Base-by-base conservation (phyloP, 148 eudicot genomes). In the Cornus controversa region DNA sequence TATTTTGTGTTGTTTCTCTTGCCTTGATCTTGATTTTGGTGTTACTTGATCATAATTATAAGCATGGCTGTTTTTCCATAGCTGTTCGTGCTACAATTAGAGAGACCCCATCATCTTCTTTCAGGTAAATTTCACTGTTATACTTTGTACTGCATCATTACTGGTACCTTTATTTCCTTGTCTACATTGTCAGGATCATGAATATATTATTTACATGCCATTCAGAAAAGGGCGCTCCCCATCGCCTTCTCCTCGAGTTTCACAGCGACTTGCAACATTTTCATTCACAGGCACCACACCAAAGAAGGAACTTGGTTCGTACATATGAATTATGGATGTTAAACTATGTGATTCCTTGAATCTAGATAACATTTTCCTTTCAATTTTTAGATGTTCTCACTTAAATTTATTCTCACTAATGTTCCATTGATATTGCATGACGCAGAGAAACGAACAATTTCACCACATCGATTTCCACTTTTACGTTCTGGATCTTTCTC, bases 401-500 rank as follows among this genome's bases (percentile, higher is more conserved):
- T 75, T 3, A 22, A 28, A n/a, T 65, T 26, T 62, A 47, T 47
- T 31, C 26, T 10, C 45, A 11, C 57, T 78, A 6, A 75, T 80
- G 10, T 62, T 37, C 37, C 10, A 6, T 60, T 40, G 27, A 26
- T 16, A 15, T 47, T 77, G 0, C 40, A 74, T 78, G 28, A 9
- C 62, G 71, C 86, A 94, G 97, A 86, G 54, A 91, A 84, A 73
- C 85, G 96, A 85, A 75, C 97, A 64, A 88, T 80, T 83, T 95
- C 99, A 57, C 99, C 99, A 0, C 90, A 77, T 71, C 90, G 91
- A 54, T 91, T 93, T 78, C 91, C 96, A 60, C 91, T 93, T 82
- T 42, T 86, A 70, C 92, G 93, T 40, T 84, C 92, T 67, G 97
- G 96, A 54, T 95, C 98, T 47, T 80, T 90, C 64, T 85, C 93